Conservation (phyloP, 1,284 basidiomycete species). For the Heterobasidion occidentale region DNA sequence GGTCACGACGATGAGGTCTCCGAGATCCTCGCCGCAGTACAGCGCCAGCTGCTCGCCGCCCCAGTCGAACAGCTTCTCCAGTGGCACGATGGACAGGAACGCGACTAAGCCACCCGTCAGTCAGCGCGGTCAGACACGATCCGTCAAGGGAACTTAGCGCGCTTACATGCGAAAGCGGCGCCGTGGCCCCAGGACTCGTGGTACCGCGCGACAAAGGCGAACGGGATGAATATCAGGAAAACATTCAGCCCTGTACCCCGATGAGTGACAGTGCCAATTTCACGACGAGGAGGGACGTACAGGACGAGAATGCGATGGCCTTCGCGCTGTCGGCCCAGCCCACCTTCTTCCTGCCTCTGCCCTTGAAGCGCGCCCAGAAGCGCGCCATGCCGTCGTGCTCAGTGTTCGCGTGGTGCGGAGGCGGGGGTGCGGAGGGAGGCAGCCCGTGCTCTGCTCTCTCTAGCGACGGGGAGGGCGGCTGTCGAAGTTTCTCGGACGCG, state of each 20-base stretch:
- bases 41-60: conserved; percentile 49
- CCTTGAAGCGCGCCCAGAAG: conserved; percentile 42
- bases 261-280: no score
- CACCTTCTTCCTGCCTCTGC: conserved; percentile 40
- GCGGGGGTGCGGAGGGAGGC: neutral
- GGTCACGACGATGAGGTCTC: conserved; percentile 47
- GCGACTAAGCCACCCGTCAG: conserved; percentile 21
- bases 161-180: conserved; percentile 11
- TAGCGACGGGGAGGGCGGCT: neutral
- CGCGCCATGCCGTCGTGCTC: neutral
- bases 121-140: neutral
- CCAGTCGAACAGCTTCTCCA: conserved; percentile 47
- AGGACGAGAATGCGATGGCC: conserved; percentile 42
- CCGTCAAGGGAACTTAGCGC: neutral
- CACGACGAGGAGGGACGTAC: conserved; percentile 29
- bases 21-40: conserved; percentile 47
- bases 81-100: conserved; percentile 43
- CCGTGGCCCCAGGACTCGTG: conserved; percentile 13
- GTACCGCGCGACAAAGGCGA: conserved; percentile 59
- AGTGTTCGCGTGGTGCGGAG: neutral
- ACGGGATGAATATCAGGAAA: conserved; percentile 51
- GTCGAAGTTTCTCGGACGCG: neutral
- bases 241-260: conserved; percentile 42
- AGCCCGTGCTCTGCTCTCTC: neutral
- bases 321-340: conserved; percentile 37